phyloP scores from a whole-genome alignment of 768 basidiomycete species.

The Cubamyces lactineus region DNA sequence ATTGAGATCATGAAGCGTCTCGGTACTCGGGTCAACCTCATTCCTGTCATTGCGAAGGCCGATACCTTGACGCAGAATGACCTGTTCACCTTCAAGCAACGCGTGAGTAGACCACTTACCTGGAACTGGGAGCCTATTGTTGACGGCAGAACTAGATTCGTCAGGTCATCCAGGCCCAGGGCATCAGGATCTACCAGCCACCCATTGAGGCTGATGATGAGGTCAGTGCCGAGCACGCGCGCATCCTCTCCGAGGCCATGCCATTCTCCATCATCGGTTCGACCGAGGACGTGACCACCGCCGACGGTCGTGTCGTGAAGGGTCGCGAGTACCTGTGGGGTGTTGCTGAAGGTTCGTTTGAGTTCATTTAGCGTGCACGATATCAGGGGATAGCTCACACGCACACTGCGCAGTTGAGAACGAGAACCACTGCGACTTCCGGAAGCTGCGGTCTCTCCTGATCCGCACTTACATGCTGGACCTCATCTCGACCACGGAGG shows the following conservation, averaged over 20 bases:
- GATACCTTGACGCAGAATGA: slow-evolving; percentile 97
- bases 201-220: slow-evolving; percentile 90
- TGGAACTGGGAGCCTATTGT: slow-evolving; percentile 1
- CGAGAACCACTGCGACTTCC: slow-evolving; percentile 99
- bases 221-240: slow-evolving; percentile 84
- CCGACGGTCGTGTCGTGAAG: slow-evolving; percentile 92
- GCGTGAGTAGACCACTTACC: slow-evolving; percentile 53
- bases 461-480: slow-evolving; percentile 99
- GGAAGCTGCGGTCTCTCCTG: slow-evolving; percentile 91
- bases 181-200: slow-evolving; percentile 93
- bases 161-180: slow-evolving; percentile 87
- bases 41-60: slow-evolving; percentile 96
- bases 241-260: slow-evolving; percentile 85
- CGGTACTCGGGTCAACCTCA: slow-evolving; percentile 96
- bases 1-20: slow-evolving; percentile 99
- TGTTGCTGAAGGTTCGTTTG: slow-evolving; percentile 88
- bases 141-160: slow-evolving; percentile 60
- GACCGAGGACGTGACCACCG: slow-evolving; percentile 90
- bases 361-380: not conserved
- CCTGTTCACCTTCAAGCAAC: slow-evolving; percentile 88
- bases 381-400: not conserved
- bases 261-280: slow-evolving; percentile 99
- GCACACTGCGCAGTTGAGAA: slow-evolving; percentile 75
- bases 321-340: slow-evolving; percentile 99
- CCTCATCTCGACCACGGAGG: slow-evolving; percentile 94